Percentiles rank a stretch among this genome's conserved stretches.
Conservation (phyloP, 2,329 filamentous ascomycete genomes). For the Aciculosporium take region DNA sequence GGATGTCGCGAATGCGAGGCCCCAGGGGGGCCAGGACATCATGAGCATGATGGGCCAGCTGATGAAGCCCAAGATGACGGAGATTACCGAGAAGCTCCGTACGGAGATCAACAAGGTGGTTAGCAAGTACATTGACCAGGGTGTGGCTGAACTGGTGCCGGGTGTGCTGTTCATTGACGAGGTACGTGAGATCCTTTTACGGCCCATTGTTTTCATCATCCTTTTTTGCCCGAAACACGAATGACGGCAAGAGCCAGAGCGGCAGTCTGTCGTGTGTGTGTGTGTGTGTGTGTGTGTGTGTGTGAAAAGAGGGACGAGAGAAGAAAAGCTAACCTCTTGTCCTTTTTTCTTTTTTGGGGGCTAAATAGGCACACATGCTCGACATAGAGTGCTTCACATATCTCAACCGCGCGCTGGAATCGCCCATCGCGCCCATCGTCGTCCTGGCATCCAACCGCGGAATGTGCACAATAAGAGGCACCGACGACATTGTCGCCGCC, state of each 20-base stretch:
- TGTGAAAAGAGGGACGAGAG: neutral
- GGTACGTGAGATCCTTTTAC: too few species aligned
- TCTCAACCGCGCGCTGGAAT: conserved; percentile 94
- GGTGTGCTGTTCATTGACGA: conserved; percentile 98
- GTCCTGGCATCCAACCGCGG: conserved; percentile 95
- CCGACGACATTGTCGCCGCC: conserved; percentile 65
- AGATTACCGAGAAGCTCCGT: conserved; percentile 95
- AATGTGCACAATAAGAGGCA: conserved; percentile 82
- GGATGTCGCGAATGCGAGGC: conserved; percentile 87
- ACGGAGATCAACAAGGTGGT: conserved; percentile 98
- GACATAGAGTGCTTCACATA: conserved; percentile 99
- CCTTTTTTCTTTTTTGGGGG: too few species aligned
- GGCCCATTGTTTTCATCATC: neutral
- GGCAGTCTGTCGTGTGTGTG: too few species aligned
- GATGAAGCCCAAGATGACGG: conserved; percentile 99
- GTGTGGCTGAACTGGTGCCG: conserved; percentile 92
- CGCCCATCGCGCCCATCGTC: conserved; percentile 86
- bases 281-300: too few species aligned
- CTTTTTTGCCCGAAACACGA: neutral
- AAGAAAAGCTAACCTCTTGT: conserved; percentile 4
- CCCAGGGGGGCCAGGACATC: conserved; percentile 94
- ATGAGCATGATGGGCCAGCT: conserved; percentile 99
- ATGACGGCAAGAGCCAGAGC: neutral
- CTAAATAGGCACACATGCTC: conserved; percentile 82
- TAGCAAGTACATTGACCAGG: conserved; percentile 97